Base-by-base conservation (phyloP, 352 stramenopile species). In the Pythium monospermum region DNA sequence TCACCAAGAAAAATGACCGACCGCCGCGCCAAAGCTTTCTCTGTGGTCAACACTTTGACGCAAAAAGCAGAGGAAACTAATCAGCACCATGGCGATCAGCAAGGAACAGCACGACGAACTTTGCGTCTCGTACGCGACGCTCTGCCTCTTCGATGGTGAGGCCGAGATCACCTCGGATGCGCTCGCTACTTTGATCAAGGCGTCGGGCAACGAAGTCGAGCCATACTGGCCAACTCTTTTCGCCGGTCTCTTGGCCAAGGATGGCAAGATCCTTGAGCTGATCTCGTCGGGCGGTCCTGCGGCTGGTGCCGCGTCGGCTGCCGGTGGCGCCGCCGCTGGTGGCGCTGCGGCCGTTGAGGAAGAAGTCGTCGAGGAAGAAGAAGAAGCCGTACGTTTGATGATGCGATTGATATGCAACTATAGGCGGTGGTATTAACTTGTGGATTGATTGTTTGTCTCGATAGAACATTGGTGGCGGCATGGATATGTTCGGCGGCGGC, bases 31-130 rank as follows among this genome's bases (percentile, higher is more conserved):
- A 18, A 36, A 52, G 32, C 42, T 30, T 42, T 32, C 10, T 18
- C 43, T 30, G 12, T 49, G 25, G 41, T 10, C n/a, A 52, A n/a
- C 25, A 35, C 49, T 58, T 58, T 43, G 50, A 50, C 40, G 39
- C 39, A 52, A 59, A 19, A 50, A 37, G 41, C 42, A 45, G 42
- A 52, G 32, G 25, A 38, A 80, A 28, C 76, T 73, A 78, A 67
- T 69, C 59, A 61, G 76, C 71, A 76, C 57, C 66, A 91, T 87
- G 79, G 77, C 71, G 66, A 73, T 92, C 63, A 77, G 58, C 65
- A 90, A 90, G 75, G 82, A 92, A 71, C 75, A 89, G 62, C 79
- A 92, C 68, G 82, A 92, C 57, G 82, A 92, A 76, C 69, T 92
- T 38, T 82, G 69, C 74, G 78, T 88, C 52, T 69, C 82, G 44